Base-by-base conservation (phyloP, 495 filamentous ascomycete species). In the Xylaria telfairii region DNA sequence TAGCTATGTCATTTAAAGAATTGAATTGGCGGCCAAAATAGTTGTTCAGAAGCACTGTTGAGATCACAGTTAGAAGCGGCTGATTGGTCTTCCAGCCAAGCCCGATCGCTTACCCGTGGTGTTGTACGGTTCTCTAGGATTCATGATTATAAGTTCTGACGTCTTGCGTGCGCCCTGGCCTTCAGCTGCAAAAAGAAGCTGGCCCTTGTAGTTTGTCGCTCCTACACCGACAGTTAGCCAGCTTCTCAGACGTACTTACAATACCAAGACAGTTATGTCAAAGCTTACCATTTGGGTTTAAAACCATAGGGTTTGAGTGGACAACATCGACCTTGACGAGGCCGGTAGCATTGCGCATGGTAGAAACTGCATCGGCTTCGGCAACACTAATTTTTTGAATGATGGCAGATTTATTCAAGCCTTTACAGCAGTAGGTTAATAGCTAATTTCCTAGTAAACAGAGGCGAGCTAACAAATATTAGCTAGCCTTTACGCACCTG, bases 1-100 rank as follows among this genome's bases (percentile, higher is more conserved):
- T 80, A 6, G 83, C 81, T 0, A 86, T 81, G 74, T 91, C 88
- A 67, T 90, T 90, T 30, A 89, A 79, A 15, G 86, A 87, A 71
- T 89, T 90, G 78, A 91, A 90, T 37, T 86, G 85, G 26, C 87
- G 83, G 21, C 88, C 87, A 54, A 85, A 81, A 72, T 83, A 91
- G 67, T 88, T 87, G 30, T 83, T 82, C n/a, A 85, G 60, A 8
- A 85, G 72, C 13, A 82, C 83, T 80, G 28, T 0, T 8, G 5
- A 19, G 19, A 4, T 30, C 57, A 39, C 46, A 1, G 30, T 54
- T 19, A 62, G 39, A 0, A 13, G 19, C 21, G 28, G 1, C 26
- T 13, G 41, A 24, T 5, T n/a, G 1, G 13, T 32, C 15, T 28
- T 24, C 7, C 0, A 13, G 1, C 28, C 8, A 8, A 19, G 13